A percentile compares a stretch with the other conserved stretches of the same genome.
These are phyloP conservation scores for Erythrophleum ivorense DNA, from an alignment of 331 rosid species.

Conservation along the genomic window DNA sequence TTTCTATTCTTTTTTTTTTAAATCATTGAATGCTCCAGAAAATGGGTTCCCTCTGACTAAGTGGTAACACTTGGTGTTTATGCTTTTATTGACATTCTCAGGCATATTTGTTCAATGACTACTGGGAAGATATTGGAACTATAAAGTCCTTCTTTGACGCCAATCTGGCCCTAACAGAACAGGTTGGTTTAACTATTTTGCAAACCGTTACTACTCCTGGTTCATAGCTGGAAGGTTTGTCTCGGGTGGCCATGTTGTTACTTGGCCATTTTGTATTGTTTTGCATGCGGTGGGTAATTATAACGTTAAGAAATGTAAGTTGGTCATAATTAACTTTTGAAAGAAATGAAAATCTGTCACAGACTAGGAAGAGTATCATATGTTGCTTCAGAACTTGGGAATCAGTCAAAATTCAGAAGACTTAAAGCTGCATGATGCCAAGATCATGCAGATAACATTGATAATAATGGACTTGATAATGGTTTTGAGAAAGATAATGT, in stretches of 20 bases:
- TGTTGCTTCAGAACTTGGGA: conserved; percentile 15
- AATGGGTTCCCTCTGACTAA: background rate
- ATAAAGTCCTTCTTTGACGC: conserved; percentile 81
- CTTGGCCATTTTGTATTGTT: conserved; percentile 9
- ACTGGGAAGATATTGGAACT: conserved; percentile 96
- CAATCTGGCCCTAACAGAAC: conserved; percentile 79
- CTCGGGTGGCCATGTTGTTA: background rate
- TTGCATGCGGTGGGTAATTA: background rate
- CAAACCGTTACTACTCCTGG: background rate
- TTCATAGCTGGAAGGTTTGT: background rate
- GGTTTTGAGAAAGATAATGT: conserved; percentile 15
- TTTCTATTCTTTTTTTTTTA: background rate
- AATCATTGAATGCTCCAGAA: conserved; percentile 14
- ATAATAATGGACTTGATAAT: conserved; percentile 12
- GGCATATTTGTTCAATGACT: conserved; percentile 83
- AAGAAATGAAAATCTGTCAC: conserved; percentile 15
- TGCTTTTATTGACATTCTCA: conserved; percentile 39
- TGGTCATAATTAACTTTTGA: background rate
- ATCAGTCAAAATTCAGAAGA: conserved; percentile 22
- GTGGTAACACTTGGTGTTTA: conserved; percentile 8
- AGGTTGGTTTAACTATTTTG: conserved; percentile 56
- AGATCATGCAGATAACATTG: conserved; percentile 22
- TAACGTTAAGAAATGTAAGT: conserved; percentile 15
- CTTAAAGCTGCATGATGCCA: background rate
- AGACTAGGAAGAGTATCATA: background rate